Evolutionary conservation across 139 green algal species (phyloP), one percentile per base, ranked within the genome.

Genomic region (Pseudopediastrum boryanum): DNA sequence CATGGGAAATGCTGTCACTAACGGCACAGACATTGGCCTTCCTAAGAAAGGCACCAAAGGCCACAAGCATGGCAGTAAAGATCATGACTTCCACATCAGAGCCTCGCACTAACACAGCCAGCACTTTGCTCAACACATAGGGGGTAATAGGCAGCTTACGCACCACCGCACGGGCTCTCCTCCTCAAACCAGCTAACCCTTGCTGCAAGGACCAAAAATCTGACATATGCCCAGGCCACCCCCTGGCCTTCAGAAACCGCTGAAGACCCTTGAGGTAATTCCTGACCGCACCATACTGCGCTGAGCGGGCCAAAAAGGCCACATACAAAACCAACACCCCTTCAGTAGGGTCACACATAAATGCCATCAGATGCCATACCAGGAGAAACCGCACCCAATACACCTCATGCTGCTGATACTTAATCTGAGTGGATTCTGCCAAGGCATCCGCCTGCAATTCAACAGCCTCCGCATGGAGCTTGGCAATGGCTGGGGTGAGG

Each of bases 371-470:
- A 23, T 27, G n/a, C 31, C 13, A 64, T 7, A 64, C 12, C 54
- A 64, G 10, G n/a, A 64, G 54, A 64, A 64, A 64, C 13, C 54
- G 54, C 54, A 64, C 54, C 54, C 54, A 64, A 27, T 64, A 64
- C 54, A 64, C n/a, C 54, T 64, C 54, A 12, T 64, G 35, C 54
- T 8, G 8, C 54, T 13, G 6, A 23, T 64, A 64, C 54, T 64
- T 64, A 27, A 6, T 6, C 10, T 27, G 54, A 8, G 54, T 64
- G 54, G 54, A 64, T 27, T 64, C 54, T 27, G 54, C 54, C 54
- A 64, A 64, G 54, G 54, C 54, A 6, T 27, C 13, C 7, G 10
- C 54, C 10, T 64, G 54, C 54, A 64, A 27, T 9, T n/a, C 7
- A n/a, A 27, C 54, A 33, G 10, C 54, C 54, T 64, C 54, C 31